Conservation (phyloP, 768 basidiomycete genomes). For the Tremella fuciformis region DNA sequence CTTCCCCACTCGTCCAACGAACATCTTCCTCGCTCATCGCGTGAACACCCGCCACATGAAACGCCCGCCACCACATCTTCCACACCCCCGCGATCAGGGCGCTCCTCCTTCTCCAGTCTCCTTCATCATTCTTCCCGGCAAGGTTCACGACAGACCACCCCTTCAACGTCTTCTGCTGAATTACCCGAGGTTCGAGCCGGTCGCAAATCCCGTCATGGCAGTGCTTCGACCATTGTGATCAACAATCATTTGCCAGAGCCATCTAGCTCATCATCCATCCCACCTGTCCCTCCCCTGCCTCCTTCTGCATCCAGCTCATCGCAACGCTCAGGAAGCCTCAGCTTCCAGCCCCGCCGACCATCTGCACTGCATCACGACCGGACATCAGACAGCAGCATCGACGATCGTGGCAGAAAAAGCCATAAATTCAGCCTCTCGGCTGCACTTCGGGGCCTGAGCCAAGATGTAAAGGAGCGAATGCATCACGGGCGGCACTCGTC, state of each 20-base stretch:
- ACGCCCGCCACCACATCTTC: background rate
- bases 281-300: conserved; percentile 3
- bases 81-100: background rate
- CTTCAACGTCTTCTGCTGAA: background rate
- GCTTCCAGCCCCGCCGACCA: conserved; percentile 10
- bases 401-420: conserved; percentile 30
- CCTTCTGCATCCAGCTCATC: background rate
- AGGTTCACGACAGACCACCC: background rate
- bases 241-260: background rate
- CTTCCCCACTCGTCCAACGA: background rate
- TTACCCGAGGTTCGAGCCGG: background rate
- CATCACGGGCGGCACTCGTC: background rate
- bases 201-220: background rate
- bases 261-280: conserved; percentile 2
- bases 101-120: background rate
- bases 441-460: conserved; percentile 11
- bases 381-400: conserved; percentile 12
- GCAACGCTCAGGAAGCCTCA: conserved; percentile 16
- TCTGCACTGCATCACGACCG: conserved; percentile 13
- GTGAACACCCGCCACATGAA: background rate
- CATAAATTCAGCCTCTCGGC: conserved; percentile 45
- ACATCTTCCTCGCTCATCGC: background rate
- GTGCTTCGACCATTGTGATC: conserved; percentile 8
- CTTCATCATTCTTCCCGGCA: conserved; percentile 5
- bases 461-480: conserved; percentile 5